Evolutionary conservation across 441 rosid species (phyloP).

Genomic region (Macaranga tanarius): DNA sequence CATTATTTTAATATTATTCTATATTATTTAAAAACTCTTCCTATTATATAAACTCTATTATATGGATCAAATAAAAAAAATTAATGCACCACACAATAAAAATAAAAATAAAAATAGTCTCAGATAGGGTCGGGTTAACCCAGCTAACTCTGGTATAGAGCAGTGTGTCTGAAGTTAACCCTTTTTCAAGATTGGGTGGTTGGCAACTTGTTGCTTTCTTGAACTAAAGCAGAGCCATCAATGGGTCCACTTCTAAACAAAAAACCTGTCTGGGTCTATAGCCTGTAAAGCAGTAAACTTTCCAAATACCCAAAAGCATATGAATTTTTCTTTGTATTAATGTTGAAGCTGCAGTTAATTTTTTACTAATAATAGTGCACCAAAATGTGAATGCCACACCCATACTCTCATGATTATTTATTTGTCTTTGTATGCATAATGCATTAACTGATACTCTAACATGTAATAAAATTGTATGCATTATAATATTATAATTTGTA

Average conservation of each 20-base stretch:
- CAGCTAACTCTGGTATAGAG: neutral
- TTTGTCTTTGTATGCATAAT: no score
- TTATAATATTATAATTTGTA: neutral
- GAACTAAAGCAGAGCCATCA: slow-evolving; percentile 13
- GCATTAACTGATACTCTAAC: no score
- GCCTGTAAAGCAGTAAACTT: neutral
- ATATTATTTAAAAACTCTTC: no score
- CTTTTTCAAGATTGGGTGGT: neutral
- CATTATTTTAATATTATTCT: no score
- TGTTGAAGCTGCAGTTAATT: neutral
- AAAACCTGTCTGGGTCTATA: neutral
- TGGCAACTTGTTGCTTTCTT: slow-evolving; percentile 15
- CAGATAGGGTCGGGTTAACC: no score
- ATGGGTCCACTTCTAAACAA: neutral
- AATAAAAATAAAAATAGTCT: no score
- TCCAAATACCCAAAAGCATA: neutral
- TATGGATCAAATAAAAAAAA: no score
- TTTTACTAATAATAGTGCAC: neutral
- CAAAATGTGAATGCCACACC: neutral
- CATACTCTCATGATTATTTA: no score
- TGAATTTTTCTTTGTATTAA: neutral
- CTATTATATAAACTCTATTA: no score
- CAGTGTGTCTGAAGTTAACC: neutral
- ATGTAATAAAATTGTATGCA: no score
- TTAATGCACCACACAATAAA: no score